phyloP scores from a whole-genome alignment of 2,329 filamentous ascomycete species.

The Neonectria punicea region DNA sequence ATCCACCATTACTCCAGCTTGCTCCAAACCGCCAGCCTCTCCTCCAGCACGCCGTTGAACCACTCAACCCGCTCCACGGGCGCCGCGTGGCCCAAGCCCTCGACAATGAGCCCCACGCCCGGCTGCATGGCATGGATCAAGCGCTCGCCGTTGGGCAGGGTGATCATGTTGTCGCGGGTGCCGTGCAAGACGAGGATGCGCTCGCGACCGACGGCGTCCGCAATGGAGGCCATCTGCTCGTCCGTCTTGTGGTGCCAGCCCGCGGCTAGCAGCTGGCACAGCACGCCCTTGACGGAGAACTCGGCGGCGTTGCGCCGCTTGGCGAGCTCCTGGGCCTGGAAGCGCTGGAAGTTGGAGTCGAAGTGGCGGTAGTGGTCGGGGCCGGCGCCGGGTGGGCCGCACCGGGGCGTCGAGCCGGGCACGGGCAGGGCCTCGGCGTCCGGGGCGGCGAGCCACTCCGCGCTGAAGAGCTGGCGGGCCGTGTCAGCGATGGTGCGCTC shows the following conservation, averaged over 20 bases:
- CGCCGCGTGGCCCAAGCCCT: conserved; percentile 80
- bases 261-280: conserved; percentile 81
- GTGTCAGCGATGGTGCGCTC: conserved; percentile 74
- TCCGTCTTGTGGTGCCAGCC: conserved; percentile 84
- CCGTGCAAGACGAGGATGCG: conserved; percentile 84
- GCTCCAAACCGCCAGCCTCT: conserved; percentile 63
- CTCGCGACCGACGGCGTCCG: conserved; percentile 74
- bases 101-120: conserved; percentile 69
- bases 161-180: conserved; percentile 80
- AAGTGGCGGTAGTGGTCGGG: conserved; percentile 64
- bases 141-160: conserved; percentile 73
- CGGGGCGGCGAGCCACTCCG: conserved; percentile 68
- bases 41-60: conserved; percentile 73
- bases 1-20: conserved; percentile 45
- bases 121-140: conserved; percentile 74
- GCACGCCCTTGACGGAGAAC: conserved; percentile 75
- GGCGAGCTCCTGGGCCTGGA: conserved; percentile 79
- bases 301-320: conserved; percentile 71
- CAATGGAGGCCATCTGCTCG: conserved; percentile 60
- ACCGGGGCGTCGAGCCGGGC: conserved; percentile 53
- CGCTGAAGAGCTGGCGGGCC: conserved; percentile 73
- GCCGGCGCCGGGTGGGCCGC: conserved; percentile 44
- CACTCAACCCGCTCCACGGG: conserved; percentile 76
- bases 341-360: conserved; percentile 82
- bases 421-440: conserved; percentile 67